Evolutionary conservation across 1,139 yeast genomes (phyloP).

Genomic region (Pichia sp.): DNA sequence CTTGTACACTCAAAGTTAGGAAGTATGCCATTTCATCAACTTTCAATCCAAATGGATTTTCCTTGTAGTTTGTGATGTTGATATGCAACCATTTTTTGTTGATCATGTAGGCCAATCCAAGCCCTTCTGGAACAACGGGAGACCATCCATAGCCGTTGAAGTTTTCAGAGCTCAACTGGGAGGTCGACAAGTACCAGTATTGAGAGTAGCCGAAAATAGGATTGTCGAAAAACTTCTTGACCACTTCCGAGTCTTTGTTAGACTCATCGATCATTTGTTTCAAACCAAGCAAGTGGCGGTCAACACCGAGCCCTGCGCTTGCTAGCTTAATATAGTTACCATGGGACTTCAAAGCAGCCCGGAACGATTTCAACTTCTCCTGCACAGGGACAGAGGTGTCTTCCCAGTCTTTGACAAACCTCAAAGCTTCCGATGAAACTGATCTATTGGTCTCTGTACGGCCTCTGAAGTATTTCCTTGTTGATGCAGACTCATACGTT

Average conservation of each 20-base stretch:
- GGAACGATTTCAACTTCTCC: slow-evolving; percentile 65
- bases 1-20: slow-evolving; percentile 76
- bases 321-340: slow-evolving; percentile 72
- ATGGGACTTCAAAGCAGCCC: slow-evolving; percentile 72
- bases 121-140: slow-evolving; percentile 90
- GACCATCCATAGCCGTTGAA: slow-evolving; percentile 97
- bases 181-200: slow-evolving; percentile 84
- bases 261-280: slow-evolving; percentile 53
- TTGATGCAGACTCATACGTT: slow-evolving; percentile 94
- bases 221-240: slow-evolving; percentile 73
- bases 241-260: slow-evolving; percentile 44
- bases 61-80: slow-evolving; percentile 76
- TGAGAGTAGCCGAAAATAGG: slow-evolving; percentile 71
- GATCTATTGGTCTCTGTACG: slow-evolving; percentile 95
- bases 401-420: slow-evolving; percentile 75
- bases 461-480: slow-evolving; percentile 83
- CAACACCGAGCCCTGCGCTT: slow-evolving; percentile 84
- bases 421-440: slow-evolving; percentile 70
- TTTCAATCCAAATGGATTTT: slow-evolving; percentile 53
- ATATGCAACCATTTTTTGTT: slow-evolving; percentile 83
- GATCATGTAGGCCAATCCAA: slow-evolving; percentile 91
- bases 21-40: slow-evolving; percentile 65
- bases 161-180: slow-evolving; percentile 83
- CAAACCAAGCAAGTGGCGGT: slow-evolving; percentile 89
- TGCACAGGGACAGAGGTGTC: slow-evolving; percentile 48